Base-by-base conservation (phyloP, 2,329 filamentous ascomycete species). In the Laburnicola sp. region DNA sequence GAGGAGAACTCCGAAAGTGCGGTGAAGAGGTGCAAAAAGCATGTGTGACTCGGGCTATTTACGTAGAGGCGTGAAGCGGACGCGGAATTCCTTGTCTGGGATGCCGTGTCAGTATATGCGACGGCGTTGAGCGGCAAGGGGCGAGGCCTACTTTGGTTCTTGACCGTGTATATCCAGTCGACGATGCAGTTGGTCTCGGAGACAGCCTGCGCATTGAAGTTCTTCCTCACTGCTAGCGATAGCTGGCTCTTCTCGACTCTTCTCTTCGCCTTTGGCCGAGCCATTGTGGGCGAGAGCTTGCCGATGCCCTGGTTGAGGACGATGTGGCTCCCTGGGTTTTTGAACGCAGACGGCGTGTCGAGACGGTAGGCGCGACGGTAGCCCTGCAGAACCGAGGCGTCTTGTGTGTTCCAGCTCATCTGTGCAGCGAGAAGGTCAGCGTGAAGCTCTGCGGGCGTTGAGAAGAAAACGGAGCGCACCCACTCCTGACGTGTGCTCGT, bases 101-200 rank as follows among this genome's bases (percentile, higher is more conserved):
- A 9, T n/a, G 9, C 3, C 3, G 4, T 22, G 46, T 65, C 39
- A 64, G 57, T 46, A 31, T 9, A 4, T 21, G 0, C 4, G 2
- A 9, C 9, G 22, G 4, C n/a, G 1, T 9, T 11, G 30, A 11
- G 3, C 16, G 6, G 44, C n/a, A 4, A 27, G 36, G 30, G 21
- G 9, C 44, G 11, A 22, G 37, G 30, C 66, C 68, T 75, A 74
- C 82, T 81, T 54, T 84, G 78, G 58, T 80, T 81, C 65, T 81
- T 79, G 27, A 89, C 80, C 66, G 85, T 88, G 78, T 90, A 89
- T 54, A 91, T 78, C 68, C 91, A 84, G 58, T 89, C 87, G 50
- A 92, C 87, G 50, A 94, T 87, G 58, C 91, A 86, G 63, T 94
- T 89, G 67, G 86, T 91, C 76, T 95, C 90, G 58, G 86, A 86